Evolutionary conservation across 2,329 filamentous ascomycete genomes (phyloP), one percentile per base, ranked within the genome.

Genomic region (Penicillium sp.): DNA sequence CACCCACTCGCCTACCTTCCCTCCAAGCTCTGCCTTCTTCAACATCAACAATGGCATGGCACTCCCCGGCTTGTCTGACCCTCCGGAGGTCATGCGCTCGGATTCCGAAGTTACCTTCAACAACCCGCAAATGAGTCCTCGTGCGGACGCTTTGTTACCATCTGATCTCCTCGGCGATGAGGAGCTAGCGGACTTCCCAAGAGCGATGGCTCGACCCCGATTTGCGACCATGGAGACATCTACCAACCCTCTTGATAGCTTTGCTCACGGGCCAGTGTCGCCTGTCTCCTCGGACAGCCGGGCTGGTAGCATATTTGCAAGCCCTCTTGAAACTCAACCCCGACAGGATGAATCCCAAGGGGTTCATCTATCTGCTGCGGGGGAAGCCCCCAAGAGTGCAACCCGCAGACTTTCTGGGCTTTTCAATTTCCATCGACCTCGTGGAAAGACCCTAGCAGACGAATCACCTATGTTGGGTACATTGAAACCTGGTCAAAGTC

Each of bases 21-120:
- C 77, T 1, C 73, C 77, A 11, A 71, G 74, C 18, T 72, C 81
- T 5, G 77, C 82, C 0, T 86, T 85, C 60, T 84, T 87, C 71
- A 86, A 86, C 58, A 79, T 84, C 43, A 81, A 81, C 47, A 86
- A 86, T 60, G 84, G 84, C 54, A 86, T 85, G 82, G 81, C 82
- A 4, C 65, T 85, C n/a, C 72, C 77, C 5, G 66, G 71, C 54
- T 71, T 76, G 18, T 65, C 71, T 5, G 74, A 77, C 42, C 72
- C 74, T 22, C 63, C 76, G 2, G 69, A 72, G 24, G 61, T 67
- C 13, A 64, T 70, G 57, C 69, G 81, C 27, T 76, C 79, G 14
- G 84, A 87, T 27, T 71, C 79, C 3, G 84, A 86, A 42, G 71
- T 73, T 18, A 66, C 84, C 54, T 82, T 81, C 34, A 80, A 79